phyloP scores from a whole-genome alignment of 495 filamentous ascomycete species.

The Penicillium macrosclerotiorum region DNA sequence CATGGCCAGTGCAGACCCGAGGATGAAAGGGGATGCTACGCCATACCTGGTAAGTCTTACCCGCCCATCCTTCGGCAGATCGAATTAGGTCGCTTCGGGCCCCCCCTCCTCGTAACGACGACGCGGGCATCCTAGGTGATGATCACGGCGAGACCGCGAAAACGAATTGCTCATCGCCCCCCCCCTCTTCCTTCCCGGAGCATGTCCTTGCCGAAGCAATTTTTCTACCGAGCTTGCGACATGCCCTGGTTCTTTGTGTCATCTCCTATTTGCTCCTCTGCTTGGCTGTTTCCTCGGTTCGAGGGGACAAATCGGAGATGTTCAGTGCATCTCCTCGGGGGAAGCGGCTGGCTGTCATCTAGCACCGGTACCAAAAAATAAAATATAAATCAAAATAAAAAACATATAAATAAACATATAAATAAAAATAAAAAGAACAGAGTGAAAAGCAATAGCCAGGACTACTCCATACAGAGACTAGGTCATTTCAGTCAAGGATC shows the following conservation, averaged over 20 bases:
- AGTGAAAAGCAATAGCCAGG: background rate
- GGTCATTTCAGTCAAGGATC: slow-evolving; percentile 14
- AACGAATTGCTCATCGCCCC: background rate
- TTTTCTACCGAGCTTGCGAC: no score
- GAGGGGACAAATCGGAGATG: no score
- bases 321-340: no score
- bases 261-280: no score
- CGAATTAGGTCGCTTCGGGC: slow-evolving; percentile 13
- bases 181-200: background rate
- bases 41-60: slow-evolving; percentile 28
- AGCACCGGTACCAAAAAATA: no score
- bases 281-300: no score
- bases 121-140: slow-evolving; percentile 11
- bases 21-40: slow-evolving; percentile 15
- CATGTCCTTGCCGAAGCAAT: no score
- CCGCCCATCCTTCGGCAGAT: slow-evolving; percentile 29
- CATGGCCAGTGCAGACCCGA: slow-evolving; percentile 17
- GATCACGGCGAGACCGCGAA: no score
- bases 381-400: no score
- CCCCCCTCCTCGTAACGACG: background rate
- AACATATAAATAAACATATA: background rate
- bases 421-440: background rate
- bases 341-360: no score
- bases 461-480: background rate
- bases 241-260: no score